Evolutionary conservation across 2,329 filamentous ascomycete species (phyloP).

Genomic region (Aspergillus aculeatinus): DNA sequence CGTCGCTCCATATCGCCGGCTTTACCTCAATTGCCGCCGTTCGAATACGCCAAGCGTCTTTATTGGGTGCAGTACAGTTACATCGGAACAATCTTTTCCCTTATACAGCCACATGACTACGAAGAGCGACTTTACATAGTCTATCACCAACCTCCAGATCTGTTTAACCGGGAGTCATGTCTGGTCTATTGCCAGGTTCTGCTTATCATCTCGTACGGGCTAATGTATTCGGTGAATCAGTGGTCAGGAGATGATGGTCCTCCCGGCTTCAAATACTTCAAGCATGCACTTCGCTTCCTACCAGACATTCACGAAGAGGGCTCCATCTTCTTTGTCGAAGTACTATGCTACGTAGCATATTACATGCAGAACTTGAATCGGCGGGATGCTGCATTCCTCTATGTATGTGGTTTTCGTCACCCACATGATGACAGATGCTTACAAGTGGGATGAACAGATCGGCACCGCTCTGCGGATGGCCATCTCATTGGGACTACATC

Average conservation of each 20-base stretch:
- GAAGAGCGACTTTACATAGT: conserved; percentile 47
- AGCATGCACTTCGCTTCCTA: conserved; percentile 51
- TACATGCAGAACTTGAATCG: conserved; percentile 60
- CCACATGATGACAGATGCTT: not conserved
- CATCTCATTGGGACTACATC: conserved; percentile 57
- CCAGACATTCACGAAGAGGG: conserved; percentile 58
- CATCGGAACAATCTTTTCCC: conserved; percentile 59
- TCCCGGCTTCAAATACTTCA: conserved; percentile 58
- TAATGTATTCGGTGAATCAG: conserved; percentile 59
- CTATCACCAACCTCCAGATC: conserved; percentile 46
- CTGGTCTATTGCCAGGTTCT: conserved; percentile 54
- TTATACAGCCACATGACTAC: conserved; percentile 50
- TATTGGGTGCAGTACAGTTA: conserved; percentile 56
- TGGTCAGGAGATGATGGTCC: conserved; percentile 54
- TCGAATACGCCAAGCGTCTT: conserved; percentile 52
- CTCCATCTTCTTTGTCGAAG: conserved; percentile 56
- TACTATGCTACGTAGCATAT: conserved; percentile 55
- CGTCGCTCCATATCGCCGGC: conserved; percentile 26
- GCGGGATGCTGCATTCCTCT: conserved; percentile 56
- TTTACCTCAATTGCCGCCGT: conserved; percentile 48
- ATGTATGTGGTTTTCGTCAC: conserved; percentile 30
- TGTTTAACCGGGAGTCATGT: conserved; percentile 48
- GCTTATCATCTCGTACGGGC: conserved; percentile 55
- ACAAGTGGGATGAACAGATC: conserved; percentile 30
- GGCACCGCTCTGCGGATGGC: conserved; percentile 58